Evolutionary conservation across 371 early-diverging fungal genomes (phyloP), one percentile per base, ranked within the genome.

Genomic region (Rhizomucor miehei): DNA sequence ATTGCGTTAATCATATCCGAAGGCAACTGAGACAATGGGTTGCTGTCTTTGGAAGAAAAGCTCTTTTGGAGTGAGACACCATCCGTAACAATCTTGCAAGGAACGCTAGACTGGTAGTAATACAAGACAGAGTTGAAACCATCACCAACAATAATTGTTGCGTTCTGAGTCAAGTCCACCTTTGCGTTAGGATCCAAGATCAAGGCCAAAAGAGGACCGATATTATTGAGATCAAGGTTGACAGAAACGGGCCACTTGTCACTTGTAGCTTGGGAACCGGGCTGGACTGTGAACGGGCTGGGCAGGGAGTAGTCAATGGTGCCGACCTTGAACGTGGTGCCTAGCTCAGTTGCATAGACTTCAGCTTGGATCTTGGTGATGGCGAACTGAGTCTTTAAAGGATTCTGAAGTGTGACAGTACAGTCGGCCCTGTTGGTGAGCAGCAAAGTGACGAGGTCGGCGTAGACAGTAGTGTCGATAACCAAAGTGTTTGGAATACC

Each of bases 401-500:
- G 74, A 52, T 77, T 73, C 38, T 65, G 61, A 35, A 77, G 55
- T 20, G 68, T 69, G 48, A 71, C 71, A n/a, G 57, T 58, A 3
- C 73, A 62, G 3, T 19, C 29, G 34, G 61, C 41, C 45, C 63
- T 73, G 11, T 56, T 17, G 25, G 52, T 38, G 20, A 54, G 25
- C 6, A 62, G 23, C 14, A 41, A 58, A 45, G 72, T 65, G 13
- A 63, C 16, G 13, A 70, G 37, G 21, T 55, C 62, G 50, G 73
- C 58, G n/a, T 54, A 37, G 13, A 76, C 63, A 37, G 67, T 55
- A 38, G 73, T 69, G 24, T 57, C 47, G 43, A 74, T 76, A 6
- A 71, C 60, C 23, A 80, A 63, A 37, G 49, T 57, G 23, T 65
- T 44, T 9, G 19, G 57, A 43, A 81, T 75, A 60, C 84, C 84